phyloP scores from a whole-genome alignment of 2,329 filamentous ascomycete species.

The Fusarium chlamydosporum region DNA sequence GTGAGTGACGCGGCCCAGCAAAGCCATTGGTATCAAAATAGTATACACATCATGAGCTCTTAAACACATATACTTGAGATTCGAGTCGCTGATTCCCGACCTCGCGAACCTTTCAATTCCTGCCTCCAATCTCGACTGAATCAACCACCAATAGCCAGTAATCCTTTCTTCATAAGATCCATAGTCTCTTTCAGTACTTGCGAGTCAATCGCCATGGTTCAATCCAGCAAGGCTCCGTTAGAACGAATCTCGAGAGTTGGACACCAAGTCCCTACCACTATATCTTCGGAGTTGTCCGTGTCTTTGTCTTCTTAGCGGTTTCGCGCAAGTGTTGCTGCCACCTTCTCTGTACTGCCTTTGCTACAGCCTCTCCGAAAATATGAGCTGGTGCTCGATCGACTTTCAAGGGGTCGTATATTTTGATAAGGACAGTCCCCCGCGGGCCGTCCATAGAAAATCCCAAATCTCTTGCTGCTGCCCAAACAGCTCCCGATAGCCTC shows the following conservation, averaged over 20 bases:
- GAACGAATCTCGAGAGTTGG: neutral
- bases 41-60: slow-evolving; percentile 3
- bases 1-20: neutral
- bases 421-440: slow-evolving; percentile 42
- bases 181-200: neutral
- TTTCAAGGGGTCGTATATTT: slow-evolving; percentile 28
- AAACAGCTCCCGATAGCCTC: slow-evolving; percentile 50
- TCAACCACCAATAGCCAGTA: neutral
- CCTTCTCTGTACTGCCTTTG: slow-evolving; percentile 36
- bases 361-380: slow-evolving; percentile 45
- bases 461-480: slow-evolving; percentile 47
- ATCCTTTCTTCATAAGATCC: neutral
- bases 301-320: neutral
- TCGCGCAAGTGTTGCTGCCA: slow-evolving; percentile 31
- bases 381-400: slow-evolving; percentile 43
- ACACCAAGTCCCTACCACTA: neutral
- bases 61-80: neutral
- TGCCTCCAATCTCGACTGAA: too few relatives aligned
- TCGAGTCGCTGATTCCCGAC: too few relatives aligned
- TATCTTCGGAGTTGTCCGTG: neutral
- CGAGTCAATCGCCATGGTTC: neutral
- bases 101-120: too few relatives aligned
- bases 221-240: neutral
- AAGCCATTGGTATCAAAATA: slow-evolving; percentile 11
- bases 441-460: slow-evolving; percentile 45